Conservation (phyloP, 2,329 filamentous ascomycete species). For the Beauveria sp. region DNA sequence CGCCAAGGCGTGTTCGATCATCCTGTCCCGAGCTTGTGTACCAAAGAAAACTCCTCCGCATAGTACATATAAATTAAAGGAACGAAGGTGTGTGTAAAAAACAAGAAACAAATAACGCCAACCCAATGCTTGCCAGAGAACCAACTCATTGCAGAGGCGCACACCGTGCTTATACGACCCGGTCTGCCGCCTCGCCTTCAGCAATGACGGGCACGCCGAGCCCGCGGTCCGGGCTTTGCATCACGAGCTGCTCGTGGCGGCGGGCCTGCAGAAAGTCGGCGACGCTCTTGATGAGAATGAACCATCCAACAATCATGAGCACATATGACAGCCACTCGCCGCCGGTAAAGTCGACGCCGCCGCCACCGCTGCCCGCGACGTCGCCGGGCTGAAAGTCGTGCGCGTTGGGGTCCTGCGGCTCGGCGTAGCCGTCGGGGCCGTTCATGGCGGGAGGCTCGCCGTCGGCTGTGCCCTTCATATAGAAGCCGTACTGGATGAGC, state of each 20-base stretch:
- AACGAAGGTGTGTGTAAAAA: not conserved
- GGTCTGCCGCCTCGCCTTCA: constrained; percentile 72
- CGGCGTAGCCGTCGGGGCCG: constrained; percentile 52
- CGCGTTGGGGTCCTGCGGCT: constrained; percentile 78
- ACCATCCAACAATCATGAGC: constrained; percentile 97
- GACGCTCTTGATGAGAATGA: constrained; percentile 88
- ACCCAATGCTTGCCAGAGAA: not conserved
- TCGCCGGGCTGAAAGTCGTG: constrained; percentile 77
- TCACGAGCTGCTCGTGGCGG: constrained; percentile 83
- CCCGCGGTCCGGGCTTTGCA: constrained; percentile 87
- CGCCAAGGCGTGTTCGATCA: not conserved
- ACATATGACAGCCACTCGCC: constrained; percentile 87
- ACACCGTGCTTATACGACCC: constrained; percentile 51
- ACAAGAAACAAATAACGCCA: not conserved
- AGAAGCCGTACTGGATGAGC: constrained; percentile 93
- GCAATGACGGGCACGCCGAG: constrained; percentile 80
- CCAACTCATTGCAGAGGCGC: no score
- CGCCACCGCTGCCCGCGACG: constrained; percentile 45
- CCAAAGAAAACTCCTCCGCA: constrained; percentile 1
- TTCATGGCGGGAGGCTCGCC: constrained; percentile 36
- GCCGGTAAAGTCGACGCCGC: constrained; percentile 53
- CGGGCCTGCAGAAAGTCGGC: constrained; percentile 83
- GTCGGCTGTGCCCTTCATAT: constrained; percentile 65
- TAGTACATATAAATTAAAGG: not conserved
- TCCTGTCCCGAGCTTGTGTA: not conserved